Evolutionary conservation across 306 rosid genomes (phyloP), one percentile per base, ranked within the genome.

Genomic region (Ochetophila trinervis): DNA sequence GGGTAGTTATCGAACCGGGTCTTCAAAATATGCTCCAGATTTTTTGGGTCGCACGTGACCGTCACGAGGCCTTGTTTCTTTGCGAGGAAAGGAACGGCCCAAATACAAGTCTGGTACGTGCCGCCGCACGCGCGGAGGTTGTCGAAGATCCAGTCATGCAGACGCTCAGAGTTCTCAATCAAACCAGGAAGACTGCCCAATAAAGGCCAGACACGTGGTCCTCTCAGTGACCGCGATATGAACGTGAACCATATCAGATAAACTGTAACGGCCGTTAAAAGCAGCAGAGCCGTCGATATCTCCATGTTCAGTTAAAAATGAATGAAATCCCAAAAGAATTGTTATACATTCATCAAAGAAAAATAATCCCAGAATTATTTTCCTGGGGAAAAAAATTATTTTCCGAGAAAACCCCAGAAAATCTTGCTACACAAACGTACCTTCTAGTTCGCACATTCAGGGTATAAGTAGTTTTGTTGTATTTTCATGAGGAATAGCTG

Each of bases 61-160:
- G 98, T 93, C 83, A 93, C 98, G 83, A 93, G 98, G 15, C 98
- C 98, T 2, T 93, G 98, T 64, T 81, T 86, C 58, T 19, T 80
- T 4, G 96, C 96, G 0, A 89, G 82, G 66, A 89, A 92, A 0
- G 98, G 98, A 17, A 92, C 79, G 0, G 98, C 98, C 40, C 95
- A 92, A 77, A 89, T 92, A 88, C 98, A 92, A 16, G 98, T 92
- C 60, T 92, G 98, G 87, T 92, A 92, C 83, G 98, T 92, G 83
- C 98, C 98, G 53, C 87, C 88, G 22, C 95, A 92, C 48, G 86
- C 96, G 76, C 95, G 85, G 35, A 92, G 95, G 82, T 89, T 92
- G 50, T 92, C 98, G 18, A 63, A 84, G 84, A 92, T 92, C 98
- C 98, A 92, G 62, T 92, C 98, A 51, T 92, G 98, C 83, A 92